Base-by-base conservation (phyloP, 148 eudicot genomes). In the Persicaria maculosa region DNA sequence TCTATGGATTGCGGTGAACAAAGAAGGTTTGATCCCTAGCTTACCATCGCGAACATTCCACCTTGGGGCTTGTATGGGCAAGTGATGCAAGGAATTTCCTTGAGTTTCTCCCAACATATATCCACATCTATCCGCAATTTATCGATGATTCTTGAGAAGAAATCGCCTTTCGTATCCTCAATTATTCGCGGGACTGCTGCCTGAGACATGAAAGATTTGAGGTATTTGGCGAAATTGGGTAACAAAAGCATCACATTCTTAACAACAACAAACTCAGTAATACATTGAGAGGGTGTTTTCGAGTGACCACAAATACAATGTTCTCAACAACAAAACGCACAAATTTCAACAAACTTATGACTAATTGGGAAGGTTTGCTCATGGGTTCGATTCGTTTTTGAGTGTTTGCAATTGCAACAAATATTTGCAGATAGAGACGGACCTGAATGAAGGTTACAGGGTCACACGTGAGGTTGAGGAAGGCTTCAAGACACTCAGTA, bases 381-480 rank as follows among this genome's bases (percentile, higher is more conserved):
- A 31, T 31, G 36, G 2, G 36, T 31, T 31, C 40, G 2, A 31
- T 31, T 31, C 40, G 40, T 31, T 1, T 1, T 2, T 31, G 25
- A 64, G 6, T 64, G 19, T 0, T 64, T 25, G 19, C 31, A 10
- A 20, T 4, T 16, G n/a, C 16, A 36, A 25, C 4, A 0, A n/a
- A n/a, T n/a, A 53, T 40, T 12, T 61, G 17, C 3, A 59, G 25
- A 12, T 19, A 44, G 2, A 67, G 54, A 54, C 75, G 15, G 72
- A 88, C 97, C 92, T 88, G 92, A 81, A 88, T 84, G 71, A 88
- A 71, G 50, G 94, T 88, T 53, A 85, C 75, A 71, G 97, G 88
- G 68, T 86, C 90, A 1, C 89, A 75, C 7, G 87, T 75, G 72
- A 92, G 76, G 59, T 71, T 74, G 61, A 85, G 77, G 75, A 77